Evolutionary conservation across 2,329 filamentous ascomycete species (phyloP).

Genomic region (Colletotrichum camelliae): DNA sequence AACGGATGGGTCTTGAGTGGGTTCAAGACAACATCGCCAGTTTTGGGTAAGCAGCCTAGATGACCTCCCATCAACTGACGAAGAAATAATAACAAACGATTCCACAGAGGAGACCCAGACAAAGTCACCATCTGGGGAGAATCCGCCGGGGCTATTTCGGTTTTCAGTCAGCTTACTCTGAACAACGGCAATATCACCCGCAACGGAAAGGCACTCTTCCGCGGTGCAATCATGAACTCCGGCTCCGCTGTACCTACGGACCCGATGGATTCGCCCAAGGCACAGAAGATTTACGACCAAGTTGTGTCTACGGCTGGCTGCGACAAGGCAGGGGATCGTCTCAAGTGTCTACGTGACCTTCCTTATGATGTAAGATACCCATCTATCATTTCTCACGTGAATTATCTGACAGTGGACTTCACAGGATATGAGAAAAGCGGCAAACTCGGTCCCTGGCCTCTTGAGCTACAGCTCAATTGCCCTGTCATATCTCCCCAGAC

Average conservation of each 20-base stretch:
- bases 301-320: slow-evolving; percentile 61
- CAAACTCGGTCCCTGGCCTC: slow-evolving; percentile 62
- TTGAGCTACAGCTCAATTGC: slow-evolving; percentile 61
- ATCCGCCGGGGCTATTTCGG: slow-evolving; percentile 63
- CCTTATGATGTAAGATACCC: slow-evolving; percentile 60
- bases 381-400: slow-evolving; percentile 55
- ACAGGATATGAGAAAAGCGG: slow-evolving; percentile 53
- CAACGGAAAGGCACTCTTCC: slow-evolving; percentile 64
- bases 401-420: slow-evolving; percentile 57
- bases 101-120: slow-evolving; percentile 59
- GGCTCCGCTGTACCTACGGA: slow-evolving; percentile 56
- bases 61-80: no score
- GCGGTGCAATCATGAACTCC: slow-evolving; percentile 69
- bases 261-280: slow-evolving; percentile 59
- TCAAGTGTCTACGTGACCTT: slow-evolving; percentile 60
- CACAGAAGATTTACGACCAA: slow-evolving; percentile 58
- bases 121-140: slow-evolving; percentile 72
- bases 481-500: slow-evolving; percentile 66
- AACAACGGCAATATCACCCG: slow-evolving; percentile 63
- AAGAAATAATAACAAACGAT: not conserved
- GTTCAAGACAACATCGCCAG: slow-evolving; percentile 37
- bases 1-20: slow-evolving; percentile 41
- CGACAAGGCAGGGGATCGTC: slow-evolving; percentile 45
- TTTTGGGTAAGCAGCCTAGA: slow-evolving; percentile 30
- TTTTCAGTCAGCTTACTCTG: slow-evolving; percentile 65